Conservation (phyloP, 352 stramenopile species). For the Pythium insidiosum region DNA sequence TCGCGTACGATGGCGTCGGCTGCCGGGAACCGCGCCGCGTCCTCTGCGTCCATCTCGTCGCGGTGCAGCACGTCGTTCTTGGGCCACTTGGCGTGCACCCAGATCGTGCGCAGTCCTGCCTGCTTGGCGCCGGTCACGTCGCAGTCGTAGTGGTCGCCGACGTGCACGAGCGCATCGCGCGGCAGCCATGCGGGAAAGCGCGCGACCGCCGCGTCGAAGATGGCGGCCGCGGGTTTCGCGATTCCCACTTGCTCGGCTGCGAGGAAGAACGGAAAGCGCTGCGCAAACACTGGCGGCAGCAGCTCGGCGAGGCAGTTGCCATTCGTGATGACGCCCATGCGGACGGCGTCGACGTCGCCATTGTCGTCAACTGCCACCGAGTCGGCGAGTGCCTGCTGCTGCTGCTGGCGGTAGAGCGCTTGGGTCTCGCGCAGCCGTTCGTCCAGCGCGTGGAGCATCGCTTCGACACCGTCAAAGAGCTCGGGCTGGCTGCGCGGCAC, state of each 20-base stretch:
- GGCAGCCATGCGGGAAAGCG: slow-evolving; percentile 21
- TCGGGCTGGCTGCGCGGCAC: slow-evolving; percentile 44
- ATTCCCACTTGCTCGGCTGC: slow-evolving; percentile 41
- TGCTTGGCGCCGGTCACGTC: slow-evolving; percentile 60
- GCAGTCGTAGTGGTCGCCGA: slow-evolving; percentile 69
- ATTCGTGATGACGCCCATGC: slow-evolving; percentile 68
- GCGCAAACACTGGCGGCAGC: slow-evolving; percentile 33
- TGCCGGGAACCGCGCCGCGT: slow-evolving; percentile 22
- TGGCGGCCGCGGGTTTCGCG: slow-evolving; percentile 31
- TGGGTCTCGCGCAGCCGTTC: too few relatives aligned
- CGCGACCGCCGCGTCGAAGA: slow-evolving; percentile 50
- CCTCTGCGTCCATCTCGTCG: slow-evolving; percentile 16
- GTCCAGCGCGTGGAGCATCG: slow-evolving; percentile 32
- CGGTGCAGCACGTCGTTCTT: slow-evolving; percentile 28
- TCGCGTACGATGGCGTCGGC: slow-evolving; percentile 57
- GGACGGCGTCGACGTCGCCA: background rate
- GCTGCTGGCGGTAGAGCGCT: too few relatives aligned
- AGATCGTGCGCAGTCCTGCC: slow-evolving; percentile 54
- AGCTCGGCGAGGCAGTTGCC: slow-evolving; percentile 46
- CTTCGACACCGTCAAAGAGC: slow-evolving; percentile 49
- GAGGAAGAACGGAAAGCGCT: slow-evolving; percentile 38
- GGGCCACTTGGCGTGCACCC: slow-evolving; percentile 39
- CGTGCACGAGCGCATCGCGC: slow-evolving; percentile 47
- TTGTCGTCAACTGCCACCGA: background rate
- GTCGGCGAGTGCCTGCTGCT: too few relatives aligned